These are phyloP conservation scores for Heracleum sosnowskyi DNA, from an alignment of 129 eudicot species.

Conservation along the genomic window DNA sequence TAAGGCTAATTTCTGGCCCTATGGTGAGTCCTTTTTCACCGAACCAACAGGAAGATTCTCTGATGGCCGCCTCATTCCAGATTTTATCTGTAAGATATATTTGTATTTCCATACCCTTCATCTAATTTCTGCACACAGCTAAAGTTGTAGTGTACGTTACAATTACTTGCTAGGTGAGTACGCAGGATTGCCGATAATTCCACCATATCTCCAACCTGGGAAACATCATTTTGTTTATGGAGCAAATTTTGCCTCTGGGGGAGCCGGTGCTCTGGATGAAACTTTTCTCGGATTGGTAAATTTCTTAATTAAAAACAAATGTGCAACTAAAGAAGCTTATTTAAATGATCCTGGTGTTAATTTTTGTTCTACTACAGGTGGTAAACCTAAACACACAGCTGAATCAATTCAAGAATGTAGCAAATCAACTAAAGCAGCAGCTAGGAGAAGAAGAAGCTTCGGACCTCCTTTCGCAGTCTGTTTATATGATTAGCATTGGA, in stretches of 20 bases:
- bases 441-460: slow-evolving; percentile 26
- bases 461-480: slow-evolving; percentile 31
- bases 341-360: neutral
- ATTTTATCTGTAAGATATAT: neutral
- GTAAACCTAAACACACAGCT: slow-evolving; percentile 29
- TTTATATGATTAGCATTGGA: slow-evolving; percentile 53
- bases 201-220: slow-evolving; percentile 34
- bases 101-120: neutral
- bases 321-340: neutral
- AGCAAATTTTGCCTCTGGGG: slow-evolving; percentile 52
- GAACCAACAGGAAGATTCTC: slow-evolving; percentile 47
- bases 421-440: slow-evolving; percentile 22
- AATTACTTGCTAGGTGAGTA: slow-evolving; percentile 27
- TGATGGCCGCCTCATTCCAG: slow-evolving; percentile 57
- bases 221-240: slow-evolving; percentile 25
- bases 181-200: slow-evolving; percentile 33
- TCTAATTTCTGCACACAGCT: neutral
- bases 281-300: slow-evolving; percentile 30
- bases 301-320: neutral
- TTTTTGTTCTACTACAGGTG: neutral
- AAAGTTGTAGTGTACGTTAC: neutral
- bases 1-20: slow-evolving; percentile 42
- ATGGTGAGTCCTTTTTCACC: slow-evolving; percentile 42
- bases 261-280: slow-evolving; percentile 44
- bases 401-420: slow-evolving; percentile 30